A percentile compares a stretch with the other conserved stretches of the same genome.
These are phyloP conservation scores for Sugiyamaella qingdaonensis DNA, from an alignment of 805 yeast genomes.

Conservation along the genomic window DNA sequence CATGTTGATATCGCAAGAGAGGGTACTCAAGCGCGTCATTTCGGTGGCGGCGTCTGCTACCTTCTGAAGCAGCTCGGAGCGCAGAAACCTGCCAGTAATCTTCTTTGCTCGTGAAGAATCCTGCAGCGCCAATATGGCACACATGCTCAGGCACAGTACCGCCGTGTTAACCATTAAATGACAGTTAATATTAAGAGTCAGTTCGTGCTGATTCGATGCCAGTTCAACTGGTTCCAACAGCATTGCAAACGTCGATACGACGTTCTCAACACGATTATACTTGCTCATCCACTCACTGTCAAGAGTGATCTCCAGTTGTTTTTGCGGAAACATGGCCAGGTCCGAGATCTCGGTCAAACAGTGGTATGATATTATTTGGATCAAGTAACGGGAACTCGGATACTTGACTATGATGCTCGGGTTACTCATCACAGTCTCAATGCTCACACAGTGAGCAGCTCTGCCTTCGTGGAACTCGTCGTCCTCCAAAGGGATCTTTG, in stretches of 20 bases:
- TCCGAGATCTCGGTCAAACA: conserved; percentile 13
- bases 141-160: conserved; percentile 12
- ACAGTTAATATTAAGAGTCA: conserved; percentile 10
- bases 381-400: conserved; percentile 1
- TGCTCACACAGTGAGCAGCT: conserved; percentile 7
- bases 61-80: conserved; percentile 18
- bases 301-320: conserved; percentile 8
- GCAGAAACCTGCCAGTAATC: conserved; percentile 14
- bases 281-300: conserved; percentile 17
- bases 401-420: conserved; percentile 11
- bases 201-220: conserved; percentile 1
- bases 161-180: conserved; percentile 20
- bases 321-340: conserved; percentile 18
- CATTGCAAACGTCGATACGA: conserved; percentile 9
- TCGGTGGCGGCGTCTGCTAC: conserved; percentile 21
- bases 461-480: conserved; percentile 16
- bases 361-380: conserved; percentile 10
- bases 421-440: conserved; percentile 8
- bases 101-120: conserved; percentile 7
- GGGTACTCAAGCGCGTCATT: conserved; percentile 20
- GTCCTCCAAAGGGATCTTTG: conserved; percentile 28
- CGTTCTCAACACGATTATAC: conserved; percentile 16
- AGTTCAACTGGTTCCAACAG: conserved; percentile 3
- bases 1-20: conserved; percentile 20
- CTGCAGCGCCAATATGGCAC: conserved; percentile 9